A percentile compares a stretch with the other conserved stretches of the same genome.
phyloP scores from a whole-genome alignment of 1,284 basidiomycete species.

The Bjerkandera adusta region DNA sequence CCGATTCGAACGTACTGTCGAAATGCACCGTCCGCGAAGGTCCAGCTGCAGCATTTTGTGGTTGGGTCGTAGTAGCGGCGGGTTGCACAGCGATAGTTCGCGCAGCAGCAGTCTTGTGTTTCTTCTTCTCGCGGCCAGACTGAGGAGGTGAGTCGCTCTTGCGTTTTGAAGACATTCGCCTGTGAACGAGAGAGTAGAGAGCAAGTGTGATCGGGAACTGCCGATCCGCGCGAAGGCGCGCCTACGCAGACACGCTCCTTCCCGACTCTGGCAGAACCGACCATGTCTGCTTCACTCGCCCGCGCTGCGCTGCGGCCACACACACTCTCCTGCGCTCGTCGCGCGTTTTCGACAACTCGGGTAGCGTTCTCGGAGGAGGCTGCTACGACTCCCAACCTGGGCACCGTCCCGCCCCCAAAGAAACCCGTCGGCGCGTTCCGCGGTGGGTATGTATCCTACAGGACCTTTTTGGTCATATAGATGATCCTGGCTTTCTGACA shows the following conservation, averaged over 20 bases:
- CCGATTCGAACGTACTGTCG: slow-evolving; percentile 35
- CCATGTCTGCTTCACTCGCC: background rate
- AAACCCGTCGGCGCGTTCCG: slow-evolving; percentile 84
- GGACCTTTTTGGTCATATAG: background rate
- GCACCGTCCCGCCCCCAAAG: slow-evolving; percentile 58
- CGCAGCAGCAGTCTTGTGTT: slow-evolving; percentile 57
- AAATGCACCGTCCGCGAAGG: slow-evolving; percentile 39
- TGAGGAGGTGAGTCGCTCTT: slow-evolving; percentile 36
- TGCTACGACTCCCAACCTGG: slow-evolving; percentile 45
- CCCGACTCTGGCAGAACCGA: no score
- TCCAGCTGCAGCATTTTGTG: slow-evolving; percentile 32
- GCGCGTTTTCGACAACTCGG: slow-evolving; percentile 36
- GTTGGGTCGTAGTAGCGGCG: slow-evolving; percentile 15
- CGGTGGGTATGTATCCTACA: slow-evolving; percentile 65
- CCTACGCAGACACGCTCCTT: background rate
- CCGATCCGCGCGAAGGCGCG: background rate
- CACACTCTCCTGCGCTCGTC: slow-evolving; percentile 15
- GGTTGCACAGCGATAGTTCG: slow-evolving; percentile 68
- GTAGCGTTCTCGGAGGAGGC: slow-evolving; percentile 47
- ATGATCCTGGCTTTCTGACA: background rate
- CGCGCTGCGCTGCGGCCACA: slow-evolving; percentile 32
- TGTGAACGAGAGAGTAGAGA: background rate
- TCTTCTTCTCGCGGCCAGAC: slow-evolving; percentile 62
- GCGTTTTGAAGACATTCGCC: slow-evolving; percentile 31
- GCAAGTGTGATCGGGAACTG: background rate